Conservation (phyloP, 805 yeast species). For the Priceomyces castillae region DNA sequence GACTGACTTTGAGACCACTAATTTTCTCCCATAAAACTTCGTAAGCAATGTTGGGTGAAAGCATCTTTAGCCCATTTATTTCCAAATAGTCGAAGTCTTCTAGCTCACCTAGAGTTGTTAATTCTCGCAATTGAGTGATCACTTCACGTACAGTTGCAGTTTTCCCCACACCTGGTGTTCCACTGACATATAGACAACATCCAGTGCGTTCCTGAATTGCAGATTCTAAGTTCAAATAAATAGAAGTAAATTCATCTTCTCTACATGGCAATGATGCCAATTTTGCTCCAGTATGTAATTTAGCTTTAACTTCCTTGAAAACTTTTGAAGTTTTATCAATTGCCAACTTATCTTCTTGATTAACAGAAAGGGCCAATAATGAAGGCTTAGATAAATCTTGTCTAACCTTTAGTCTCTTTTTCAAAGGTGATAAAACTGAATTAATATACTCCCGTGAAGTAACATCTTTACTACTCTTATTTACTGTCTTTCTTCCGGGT, state of each 20-base stretch:
- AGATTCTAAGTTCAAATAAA: conserved; percentile 66
- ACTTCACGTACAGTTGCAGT: conserved; percentile 92
- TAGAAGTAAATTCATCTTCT: conserved; percentile 72
- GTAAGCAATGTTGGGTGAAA: conserved; percentile 77
- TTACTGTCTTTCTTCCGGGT: conserved; percentile 6
- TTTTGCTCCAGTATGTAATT: conserved; percentile 45
- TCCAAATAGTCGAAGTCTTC: conserved; percentile 70
- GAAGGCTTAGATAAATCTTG: conserved; percentile 11
- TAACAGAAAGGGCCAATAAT: conserved; percentile 10
- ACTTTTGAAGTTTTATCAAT: conserved; percentile 26
- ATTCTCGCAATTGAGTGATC: conserved; percentile 57
- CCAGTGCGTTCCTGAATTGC: conserved; percentile 73
- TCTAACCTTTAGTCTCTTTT: conserved; percentile 11
- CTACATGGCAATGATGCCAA: conserved; percentile 73
- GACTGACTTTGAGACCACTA: conserved; percentile 52
- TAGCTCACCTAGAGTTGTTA: conserved; percentile 23
- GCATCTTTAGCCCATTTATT: conserved; percentile 84
- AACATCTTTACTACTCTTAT: conserved; percentile 7
- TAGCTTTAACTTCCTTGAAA: conserved; percentile 38
- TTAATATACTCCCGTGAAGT: conserved; percentile 8
- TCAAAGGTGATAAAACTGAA: conserved; percentile 8
- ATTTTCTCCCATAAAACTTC: conserved; percentile 79
- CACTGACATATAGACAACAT: conserved; percentile 85
- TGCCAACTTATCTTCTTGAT: conserved; percentile 5
- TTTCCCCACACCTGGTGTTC: conserved; percentile 98